These are phyloP conservation scores for Melanomma pulvis-pyrius DNA, from an alignment of 495 filamentous ascomycete genomes.

Conservation along the genomic window DNA sequence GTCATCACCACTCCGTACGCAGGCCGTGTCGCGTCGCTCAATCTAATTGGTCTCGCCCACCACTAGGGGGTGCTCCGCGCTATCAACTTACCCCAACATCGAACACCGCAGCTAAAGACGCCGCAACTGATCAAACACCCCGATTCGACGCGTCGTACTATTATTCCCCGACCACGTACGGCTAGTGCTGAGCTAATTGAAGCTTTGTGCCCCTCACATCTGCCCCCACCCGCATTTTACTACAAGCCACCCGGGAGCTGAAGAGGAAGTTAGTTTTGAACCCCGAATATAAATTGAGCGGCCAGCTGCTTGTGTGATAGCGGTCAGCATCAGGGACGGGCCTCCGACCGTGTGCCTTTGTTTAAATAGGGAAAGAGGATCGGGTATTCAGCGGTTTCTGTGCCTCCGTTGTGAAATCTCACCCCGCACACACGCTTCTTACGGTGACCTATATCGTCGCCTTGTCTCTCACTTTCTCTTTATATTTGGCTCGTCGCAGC, in stretches of 20 bases:
- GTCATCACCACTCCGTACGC: too few relatives aligned
- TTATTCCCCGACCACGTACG: not conserved
- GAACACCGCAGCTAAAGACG: too few relatives aligned
- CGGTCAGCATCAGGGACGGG: not conserved
- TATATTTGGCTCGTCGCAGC: not conserved
- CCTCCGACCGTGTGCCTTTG: not conserved
- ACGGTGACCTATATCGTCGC: too few relatives aligned
- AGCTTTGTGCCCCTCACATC: not conserved
- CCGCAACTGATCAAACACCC: not conserved
- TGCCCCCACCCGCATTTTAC: not conserved
- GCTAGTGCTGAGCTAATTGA: not conserved
- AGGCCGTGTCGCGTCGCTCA: too few relatives aligned
- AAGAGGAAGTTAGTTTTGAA: not conserved
- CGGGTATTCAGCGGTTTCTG: not conserved
- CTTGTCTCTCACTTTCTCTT: not conserved
- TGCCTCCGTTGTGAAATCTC: not conserved
- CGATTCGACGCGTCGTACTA: not conserved
- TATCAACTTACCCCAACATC: too few relatives aligned
- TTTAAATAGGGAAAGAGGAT: not conserved
- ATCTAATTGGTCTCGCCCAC: too few relatives aligned
- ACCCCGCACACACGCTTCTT: not conserved
- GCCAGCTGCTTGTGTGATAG: not conserved
- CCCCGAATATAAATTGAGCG: too few relatives aligned
- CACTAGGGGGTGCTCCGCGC: too few relatives aligned
- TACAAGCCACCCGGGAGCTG: not conserved